A percentile compares a stretch with the other conserved stretches of the same genome.
These are phyloP conservation scores for Tylopilus sp. DNA, from an alignment of 768 basidiomycete genomes.

Conservation along the genomic window DNA sequence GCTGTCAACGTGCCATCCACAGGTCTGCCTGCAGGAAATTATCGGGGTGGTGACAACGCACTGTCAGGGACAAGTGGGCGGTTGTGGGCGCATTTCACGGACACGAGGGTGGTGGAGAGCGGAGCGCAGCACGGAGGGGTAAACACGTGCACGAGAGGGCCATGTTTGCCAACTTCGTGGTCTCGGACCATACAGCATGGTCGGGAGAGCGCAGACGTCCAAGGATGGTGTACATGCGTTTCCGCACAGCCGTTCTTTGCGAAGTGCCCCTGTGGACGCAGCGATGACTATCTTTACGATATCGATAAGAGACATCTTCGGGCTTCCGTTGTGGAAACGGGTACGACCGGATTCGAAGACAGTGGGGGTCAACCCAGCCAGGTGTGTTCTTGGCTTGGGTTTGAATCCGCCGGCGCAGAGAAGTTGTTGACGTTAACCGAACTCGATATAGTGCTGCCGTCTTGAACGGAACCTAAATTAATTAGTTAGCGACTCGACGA, in stretches of 20 bases:
- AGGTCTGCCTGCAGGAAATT: conserved; percentile 26
- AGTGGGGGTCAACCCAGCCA: background rate
- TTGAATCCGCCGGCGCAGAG: conserved; percentile 6
- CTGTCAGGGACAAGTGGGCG: conserved; percentile 14
- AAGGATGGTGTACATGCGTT: background rate
- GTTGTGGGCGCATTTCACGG: background rate
- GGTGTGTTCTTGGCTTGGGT: background rate
- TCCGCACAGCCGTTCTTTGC: background rate
- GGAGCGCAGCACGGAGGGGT: conserved; percentile 8
- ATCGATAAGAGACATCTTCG: conserved; percentile 2
- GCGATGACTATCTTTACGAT: background rate
- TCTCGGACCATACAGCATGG: background rate
- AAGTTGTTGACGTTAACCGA: background rate
- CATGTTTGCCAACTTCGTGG: background rate
- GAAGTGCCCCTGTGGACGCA: background rate
- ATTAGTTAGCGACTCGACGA: background rate
- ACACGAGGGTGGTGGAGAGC: conserved; percentile 16
- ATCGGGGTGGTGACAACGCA: conserved; percentile 7
- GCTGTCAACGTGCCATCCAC: conserved; percentile 17
- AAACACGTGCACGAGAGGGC: conserved; percentile 20
- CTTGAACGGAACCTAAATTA: background rate
- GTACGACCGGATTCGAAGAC: background rate
- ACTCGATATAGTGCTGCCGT: background rate
- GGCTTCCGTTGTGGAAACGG: conserved; percentile 3
- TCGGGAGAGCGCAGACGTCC: background rate